phyloP scores from a whole-genome alignment of 306 rosid species.

The Lablab purpureus region DNA sequence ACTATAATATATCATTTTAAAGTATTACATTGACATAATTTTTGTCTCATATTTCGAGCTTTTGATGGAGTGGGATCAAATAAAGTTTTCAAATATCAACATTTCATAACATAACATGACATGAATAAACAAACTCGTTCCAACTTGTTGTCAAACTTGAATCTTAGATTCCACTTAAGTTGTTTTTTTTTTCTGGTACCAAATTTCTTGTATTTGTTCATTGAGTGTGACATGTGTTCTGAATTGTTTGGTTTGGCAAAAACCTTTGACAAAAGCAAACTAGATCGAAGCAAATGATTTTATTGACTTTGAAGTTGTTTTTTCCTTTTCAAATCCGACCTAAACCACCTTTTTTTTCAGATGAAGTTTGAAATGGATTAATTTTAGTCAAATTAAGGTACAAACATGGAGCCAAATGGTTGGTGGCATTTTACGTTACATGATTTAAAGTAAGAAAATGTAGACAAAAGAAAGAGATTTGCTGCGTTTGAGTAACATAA shows the following conservation, averaged over 20 bases:
- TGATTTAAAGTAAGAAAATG: background rate
- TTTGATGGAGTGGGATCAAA: no score
- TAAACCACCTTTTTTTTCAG: background rate
- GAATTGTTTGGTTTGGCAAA: background rate
- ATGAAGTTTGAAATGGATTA: conserved; percentile 4
- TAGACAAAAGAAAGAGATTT: background rate
- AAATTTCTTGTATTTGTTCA: background rate
- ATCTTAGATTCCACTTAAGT: no score
- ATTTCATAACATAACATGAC: no score
- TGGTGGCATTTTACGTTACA: conserved; percentile 15
- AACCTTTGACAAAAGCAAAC: background rate
- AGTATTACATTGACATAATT: no score
- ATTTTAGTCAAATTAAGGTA: conserved; percentile 22
- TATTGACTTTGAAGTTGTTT: background rate
- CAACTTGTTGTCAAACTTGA: no score
- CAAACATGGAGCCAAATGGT: background rate
- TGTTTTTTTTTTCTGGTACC: no score
- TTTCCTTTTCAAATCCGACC: background rate
- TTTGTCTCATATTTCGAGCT: no score
- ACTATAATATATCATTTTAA: no score
- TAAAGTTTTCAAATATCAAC: no score
- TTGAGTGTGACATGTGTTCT: background rate
- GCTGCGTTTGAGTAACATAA: background rate
- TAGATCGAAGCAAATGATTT: background rate
- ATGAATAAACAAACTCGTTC: no score